Evolutionary conservation across 2,329 filamentous ascomycete genomes (phyloP), one percentile per base, ranked within the genome.

Genomic region (Colletotrichum sojae): DNA sequence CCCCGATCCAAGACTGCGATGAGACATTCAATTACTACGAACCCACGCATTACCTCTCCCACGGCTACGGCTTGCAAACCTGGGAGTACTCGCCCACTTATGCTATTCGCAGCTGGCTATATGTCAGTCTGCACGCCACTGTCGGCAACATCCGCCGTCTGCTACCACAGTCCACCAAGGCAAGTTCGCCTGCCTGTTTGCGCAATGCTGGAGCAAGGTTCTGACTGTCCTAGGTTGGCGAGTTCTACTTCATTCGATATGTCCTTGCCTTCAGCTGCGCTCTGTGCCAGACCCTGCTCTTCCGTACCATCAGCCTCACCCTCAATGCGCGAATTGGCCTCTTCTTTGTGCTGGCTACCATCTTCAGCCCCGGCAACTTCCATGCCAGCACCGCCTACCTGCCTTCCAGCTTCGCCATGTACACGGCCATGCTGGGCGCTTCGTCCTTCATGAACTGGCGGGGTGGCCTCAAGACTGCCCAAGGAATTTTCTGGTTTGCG

Each of bases 21-120:
- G 96, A 99, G 83, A 95, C 95, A 12, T 99, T 97, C 87, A 99
- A 99, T 80, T 99, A 97, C 84, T 99, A 95, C 94, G 96, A 99
- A 76, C 95, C 96, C 0, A 90, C 95, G 0, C 96, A 99, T 81
- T 99, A 98, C 80, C 88, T 99, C 31, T 92, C 90, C 68, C 94
- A 98, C 83, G 93, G 94, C 75, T 95, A 97, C 77, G 96, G 95
- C 46, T 86, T 98, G 58, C 95, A 99, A 83, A 99, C 96, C 1
- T 99, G 96, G 96, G 96, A 99, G 81, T 99, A 98, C 82, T 97
- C 95, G 1, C 96, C 96, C 5, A 91, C 95, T 67, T 98, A 93
- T 81, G 93, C 94, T 58, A 98, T 99, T 74, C 91, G 96, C 71
- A 98, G 94, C 82, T 99, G 96, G 96, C 85, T 94, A 22, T 99